Evolutionary conservation across 345 rosid genomes (phyloP), one percentile per base, ranked within the genome.

Genomic region (Dipteronia dyeriana): DNA sequence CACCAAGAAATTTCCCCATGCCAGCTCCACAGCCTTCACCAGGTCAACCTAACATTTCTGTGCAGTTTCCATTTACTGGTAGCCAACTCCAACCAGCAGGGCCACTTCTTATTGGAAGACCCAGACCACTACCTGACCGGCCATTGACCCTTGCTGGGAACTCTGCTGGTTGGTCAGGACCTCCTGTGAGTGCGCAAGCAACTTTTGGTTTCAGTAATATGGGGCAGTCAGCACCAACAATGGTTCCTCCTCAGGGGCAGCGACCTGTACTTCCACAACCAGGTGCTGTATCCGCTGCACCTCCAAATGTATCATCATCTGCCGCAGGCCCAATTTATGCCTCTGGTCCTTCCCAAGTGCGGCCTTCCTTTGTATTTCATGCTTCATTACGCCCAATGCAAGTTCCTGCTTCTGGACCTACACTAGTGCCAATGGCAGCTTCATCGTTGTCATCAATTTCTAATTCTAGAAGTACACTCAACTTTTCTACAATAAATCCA

Each of bases 81-180:
- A 85, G 71, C 89, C 97, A 81, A 73, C 74, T 82, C 17, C 86
- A 79, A 64, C 79, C 82, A 75, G n/a, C 66, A 19, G 88, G 89
- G 68, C 80, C 75, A 63, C 69, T 68, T 34, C 78, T 85, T 78
- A 43, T 39, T 53, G 74, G 84, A 53, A 86, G 91, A 80, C 84
- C 76, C 26, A 82, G 87, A 79, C 87, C 81, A 19, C 77, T 75
- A 26, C 78, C 81, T 47, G 91, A 88, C 68, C 31, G 73, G 76
- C 57, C 57, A 29, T 57, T 77, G 77, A 31, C 23, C 19, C 81
- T 84, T 68, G 19, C 78, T 13, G 86, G 84, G 64, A 82, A 82
- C 85, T 78, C 79, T 22, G 31, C 72, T n/a, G 82, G 85, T 34
- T 84, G 88, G 88, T 63, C 86, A 70, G 85, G 79, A 67, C 54